Evolutionary conservation across 805 yeast genomes (phyloP).

Genomic region (Phaffomyces thermotolerans): DNA sequence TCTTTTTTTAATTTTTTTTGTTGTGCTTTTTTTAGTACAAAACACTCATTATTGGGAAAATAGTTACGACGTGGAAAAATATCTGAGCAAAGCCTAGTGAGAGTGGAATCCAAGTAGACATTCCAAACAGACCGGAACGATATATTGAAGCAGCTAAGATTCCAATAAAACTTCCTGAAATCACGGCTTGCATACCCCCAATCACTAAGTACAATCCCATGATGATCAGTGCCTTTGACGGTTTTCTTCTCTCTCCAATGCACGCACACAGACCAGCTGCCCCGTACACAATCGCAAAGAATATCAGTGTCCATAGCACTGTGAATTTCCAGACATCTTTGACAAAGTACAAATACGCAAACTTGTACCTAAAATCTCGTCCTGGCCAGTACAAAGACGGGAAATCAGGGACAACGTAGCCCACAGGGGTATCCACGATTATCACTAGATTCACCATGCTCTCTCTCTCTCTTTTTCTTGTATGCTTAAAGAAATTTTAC

Average conservation of each 20-base stretch:
- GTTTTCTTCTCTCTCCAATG: conserved; percentile 36
- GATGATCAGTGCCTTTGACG: conserved; percentile 36
- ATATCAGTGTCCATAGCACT: conserved; percentile 69
- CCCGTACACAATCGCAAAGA: conserved; percentile 54
- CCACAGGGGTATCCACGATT: conserved; percentile 63
- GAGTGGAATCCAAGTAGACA: conserved; percentile 95
- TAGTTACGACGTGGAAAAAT: conserved; percentile 56
- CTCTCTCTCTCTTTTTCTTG: not conserved
- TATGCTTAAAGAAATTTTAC: too few relatives aligned
- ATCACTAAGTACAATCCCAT: conserved; percentile 36
- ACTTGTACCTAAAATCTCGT: conserved; percentile 26
- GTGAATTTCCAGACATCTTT: conserved; percentile 80
- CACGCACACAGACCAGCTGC: conserved; percentile 61
- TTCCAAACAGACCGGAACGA: conserved; percentile 69
- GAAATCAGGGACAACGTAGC: conserved; percentile 70
- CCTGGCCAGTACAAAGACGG: conserved; percentile 79
- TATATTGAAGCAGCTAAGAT: conserved; percentile 62
- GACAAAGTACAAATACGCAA: conserved; percentile 59
- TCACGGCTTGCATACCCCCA: conserved; percentile 59
- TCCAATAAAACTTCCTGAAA: conserved; percentile 73
- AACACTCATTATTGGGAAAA: conserved; percentile 52
- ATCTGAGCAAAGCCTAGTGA: conserved; percentile 68
- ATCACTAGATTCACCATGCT: conserved; percentile 21
- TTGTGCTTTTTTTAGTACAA: conserved; percentile 26
- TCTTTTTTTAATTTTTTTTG: too few relatives aligned